Evolutionary conservation across 2,329 filamentous ascomycete species (phyloP), one percentile per base, ranked within the genome.

Genomic region (Apiospora arundinis): DNA sequence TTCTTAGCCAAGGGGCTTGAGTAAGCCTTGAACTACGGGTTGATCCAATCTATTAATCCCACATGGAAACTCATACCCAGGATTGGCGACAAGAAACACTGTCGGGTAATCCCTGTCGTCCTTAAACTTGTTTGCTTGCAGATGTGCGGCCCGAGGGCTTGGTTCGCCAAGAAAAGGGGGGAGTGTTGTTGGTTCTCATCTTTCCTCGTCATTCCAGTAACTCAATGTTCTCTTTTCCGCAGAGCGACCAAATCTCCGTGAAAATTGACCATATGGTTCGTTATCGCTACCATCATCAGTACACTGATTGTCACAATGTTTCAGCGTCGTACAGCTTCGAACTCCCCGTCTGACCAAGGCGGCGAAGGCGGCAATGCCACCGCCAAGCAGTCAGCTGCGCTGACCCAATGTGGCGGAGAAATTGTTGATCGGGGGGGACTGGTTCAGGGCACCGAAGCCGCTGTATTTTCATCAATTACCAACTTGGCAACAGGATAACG

Each of bases 381-480:
- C 4, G 32, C 37, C 18, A 45, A 67, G 63, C 16, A 28, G 25
- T 42, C 49, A 28, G n/a, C 49, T 23, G 23, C 49, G 25, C 14
- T 12, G 23, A 7, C 2, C 0, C 23, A 25, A 0, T 23, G 23
- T 32, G 21, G 6, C 18, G 37, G 23, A 21, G 37, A 28, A 16
- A 65, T 28, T 5, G 25, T 18, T 18, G 49, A 56, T 56, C 49
- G 49, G 2, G 49, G 49, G 4, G 63, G 21, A n/a, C 12, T 45
- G 63, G 63, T 67, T 45, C 23, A 23, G 37, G n/a, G 37, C 42
- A 18, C 63, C 63, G 2, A 67, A 44, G 1, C 9, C 68, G 23
- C 42, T 68, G 21, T 48, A 45, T 32, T 70, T 46, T 40, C 52
- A 70, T 23, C 52, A 67, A 7, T 68, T 70, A 21, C 69, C 69